These are phyloP conservation scores for Chlorophyllum brunneum DNA, from an alignment of 768 basidiomycete genomes.

Conservation along the genomic window DNA sequence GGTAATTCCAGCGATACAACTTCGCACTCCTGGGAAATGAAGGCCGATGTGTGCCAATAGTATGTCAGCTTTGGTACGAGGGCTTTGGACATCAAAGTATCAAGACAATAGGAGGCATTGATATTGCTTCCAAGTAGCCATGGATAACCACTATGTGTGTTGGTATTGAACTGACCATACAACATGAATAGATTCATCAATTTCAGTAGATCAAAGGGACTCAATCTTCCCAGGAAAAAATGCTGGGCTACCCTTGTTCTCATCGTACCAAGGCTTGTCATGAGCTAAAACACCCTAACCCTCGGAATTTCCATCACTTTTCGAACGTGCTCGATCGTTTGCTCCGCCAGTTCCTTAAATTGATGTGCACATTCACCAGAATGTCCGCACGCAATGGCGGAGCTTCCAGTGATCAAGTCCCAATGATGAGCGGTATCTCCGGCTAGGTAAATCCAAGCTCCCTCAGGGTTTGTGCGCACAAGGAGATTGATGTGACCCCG, in stretches of 20 bases:
- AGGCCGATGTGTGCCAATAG: too few relatives aligned
- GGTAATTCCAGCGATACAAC: too few relatives aligned
- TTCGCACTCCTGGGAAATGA: too few relatives aligned
- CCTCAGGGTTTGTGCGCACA: conserved; percentile 49
- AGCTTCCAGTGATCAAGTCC: conserved; percentile 43
- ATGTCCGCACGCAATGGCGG: conserved; percentile 30
- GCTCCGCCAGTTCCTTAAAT: conserved; percentile 39
- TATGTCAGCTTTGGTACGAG: too few relatives aligned
- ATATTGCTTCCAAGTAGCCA: too few relatives aligned
- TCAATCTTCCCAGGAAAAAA: conserved; percentile 40
- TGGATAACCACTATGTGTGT: too few relatives aligned
- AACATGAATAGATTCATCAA: too few relatives aligned
- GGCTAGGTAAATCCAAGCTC: conserved; percentile 52
- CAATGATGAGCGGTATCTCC: conserved; percentile 57
- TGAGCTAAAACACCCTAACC: conserved; percentile 51
- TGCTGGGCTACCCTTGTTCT: conserved; percentile 36
- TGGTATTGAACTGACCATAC: too few relatives aligned
- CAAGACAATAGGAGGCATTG: too few relatives aligned
- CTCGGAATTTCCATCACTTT: conserved; percentile 32
- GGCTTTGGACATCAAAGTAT: too few relatives aligned
- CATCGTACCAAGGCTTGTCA: conserved; percentile 48
- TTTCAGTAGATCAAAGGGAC: conserved; percentile 14
- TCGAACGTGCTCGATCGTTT: conserved; percentile 37
- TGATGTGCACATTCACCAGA: conserved; percentile 32
- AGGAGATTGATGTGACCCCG: conserved; percentile 52